Evolutionary conservation across 1,139 yeast genomes (phyloP).

Genomic region (Keqinozyma sinolaborantium): DNA sequence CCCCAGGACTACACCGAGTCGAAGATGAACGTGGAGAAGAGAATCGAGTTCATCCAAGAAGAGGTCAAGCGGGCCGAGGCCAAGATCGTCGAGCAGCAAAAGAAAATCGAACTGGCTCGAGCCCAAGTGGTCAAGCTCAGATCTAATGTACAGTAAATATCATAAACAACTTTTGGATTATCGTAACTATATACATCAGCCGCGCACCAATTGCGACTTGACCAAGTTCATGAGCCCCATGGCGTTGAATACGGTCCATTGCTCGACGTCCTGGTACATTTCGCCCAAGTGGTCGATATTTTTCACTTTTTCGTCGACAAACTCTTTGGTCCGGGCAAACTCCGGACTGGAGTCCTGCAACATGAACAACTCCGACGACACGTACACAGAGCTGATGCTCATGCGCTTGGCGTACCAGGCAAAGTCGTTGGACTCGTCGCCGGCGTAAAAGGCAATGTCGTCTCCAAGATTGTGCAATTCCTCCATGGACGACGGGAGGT

Average conservation of each 20-base stretch:
- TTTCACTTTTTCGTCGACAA: slow-evolving; percentile 61
- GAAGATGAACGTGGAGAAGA: slow-evolving; percentile 73
- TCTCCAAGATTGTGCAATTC: slow-evolving; percentile 72
- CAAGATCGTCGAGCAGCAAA: slow-evolving; percentile 52
- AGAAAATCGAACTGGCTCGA: slow-evolving; percentile 46
- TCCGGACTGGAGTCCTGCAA: slow-evolving; percentile 64
- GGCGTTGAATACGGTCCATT: slow-evolving; percentile 74
- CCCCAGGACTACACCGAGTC: slow-evolving; percentile 89
- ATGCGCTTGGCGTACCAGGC: slow-evolving; percentile 92
- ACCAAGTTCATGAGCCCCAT: slow-evolving; percentile 64
- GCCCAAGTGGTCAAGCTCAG: slow-evolving; percentile 44
- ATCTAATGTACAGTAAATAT: slow-evolving; percentile 13
- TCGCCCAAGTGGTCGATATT: slow-evolving; percentile 54
- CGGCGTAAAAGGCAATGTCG: slow-evolving; percentile 77
- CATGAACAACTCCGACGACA: slow-evolving; percentile 76
- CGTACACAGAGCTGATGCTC: slow-evolving; percentile 66
- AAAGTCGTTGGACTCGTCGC: slow-evolving; percentile 79
- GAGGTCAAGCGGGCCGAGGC: slow-evolving; percentile 73
- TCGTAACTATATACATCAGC: slow-evolving; percentile 30
- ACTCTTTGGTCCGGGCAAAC: slow-evolving; percentile 54
- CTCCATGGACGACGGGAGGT: slow-evolving; percentile 46
- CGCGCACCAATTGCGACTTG: slow-evolving; percentile 66
- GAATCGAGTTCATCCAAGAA: slow-evolving; percentile 77
- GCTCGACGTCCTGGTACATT: slow-evolving; percentile 60
- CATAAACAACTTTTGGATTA: neutral